phyloP scores from a whole-genome alignment of 495 filamentous ascomycete genomes.

The Xylaria nigripes region DNA sequence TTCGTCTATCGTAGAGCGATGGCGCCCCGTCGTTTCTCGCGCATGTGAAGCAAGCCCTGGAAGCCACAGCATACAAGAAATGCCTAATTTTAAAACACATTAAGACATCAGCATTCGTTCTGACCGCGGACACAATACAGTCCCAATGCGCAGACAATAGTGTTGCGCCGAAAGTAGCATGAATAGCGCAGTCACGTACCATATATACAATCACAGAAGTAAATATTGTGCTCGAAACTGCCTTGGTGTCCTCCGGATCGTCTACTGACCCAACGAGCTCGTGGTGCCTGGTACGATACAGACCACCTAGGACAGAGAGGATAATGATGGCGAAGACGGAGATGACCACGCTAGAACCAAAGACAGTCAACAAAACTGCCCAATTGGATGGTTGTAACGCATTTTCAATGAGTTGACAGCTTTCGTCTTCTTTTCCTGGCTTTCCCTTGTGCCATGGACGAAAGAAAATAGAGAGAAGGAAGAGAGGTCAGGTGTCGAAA shows the following conservation, averaged over 20 bases:
- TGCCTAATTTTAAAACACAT: conserved; percentile 38
- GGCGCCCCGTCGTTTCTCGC: conserved; percentile 68
- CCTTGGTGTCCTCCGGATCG: conserved; percentile 63
- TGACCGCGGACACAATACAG: background rate
- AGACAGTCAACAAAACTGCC: background rate
- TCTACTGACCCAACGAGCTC: conserved; percentile 67
- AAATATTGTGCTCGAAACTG: conserved; percentile 76
- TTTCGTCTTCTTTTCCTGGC: background rate
- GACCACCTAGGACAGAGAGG: conserved; percentile 69
- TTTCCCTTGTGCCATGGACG: background rate
- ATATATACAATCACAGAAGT: conserved; percentile 76
- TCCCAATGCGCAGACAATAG: background rate
- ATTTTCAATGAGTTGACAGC: background rate
- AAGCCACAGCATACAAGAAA: conserved; percentile 87
- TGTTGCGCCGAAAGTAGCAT: background rate
- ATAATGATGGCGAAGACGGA: conserved; percentile 84
- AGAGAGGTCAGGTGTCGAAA: background rate
- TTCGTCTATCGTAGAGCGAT: conserved; percentile 55
- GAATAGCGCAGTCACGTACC: conserved; percentile 45
- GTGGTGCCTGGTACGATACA: conserved; percentile 72
- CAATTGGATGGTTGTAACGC: no score
- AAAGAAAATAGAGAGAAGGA: background rate
- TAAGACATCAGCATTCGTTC: conserved; percentile 7
- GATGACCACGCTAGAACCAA: conserved; percentile 62
- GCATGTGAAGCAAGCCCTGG: conserved; percentile 72